Conservation (phyloP, 441 rosid species). For the Aleurites moluccanus region DNA sequence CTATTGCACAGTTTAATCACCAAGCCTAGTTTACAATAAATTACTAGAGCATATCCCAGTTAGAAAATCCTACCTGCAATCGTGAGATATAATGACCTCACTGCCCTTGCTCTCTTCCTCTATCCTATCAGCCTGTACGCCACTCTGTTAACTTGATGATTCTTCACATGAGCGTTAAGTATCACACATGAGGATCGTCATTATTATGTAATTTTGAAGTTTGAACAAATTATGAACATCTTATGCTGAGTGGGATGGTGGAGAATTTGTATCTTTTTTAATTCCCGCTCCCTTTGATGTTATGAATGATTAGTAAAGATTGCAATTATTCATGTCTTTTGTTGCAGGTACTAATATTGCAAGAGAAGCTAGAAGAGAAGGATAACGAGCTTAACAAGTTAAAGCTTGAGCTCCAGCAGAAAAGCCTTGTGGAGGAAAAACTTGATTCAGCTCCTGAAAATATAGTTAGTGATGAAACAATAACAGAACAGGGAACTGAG, state of each 20-base stretch:
- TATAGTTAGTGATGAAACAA: conserved; percentile 26
- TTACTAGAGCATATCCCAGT: no score
- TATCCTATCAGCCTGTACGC: no score
- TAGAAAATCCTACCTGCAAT: not conserved
- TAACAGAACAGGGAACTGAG: conserved; percentile 30
- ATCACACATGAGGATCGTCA: not conserved
- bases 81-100: not conserved
- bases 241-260: not conserved
- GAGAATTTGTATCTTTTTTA: not conserved
- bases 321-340: not conserved
- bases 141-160: not conserved
- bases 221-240: not conserved
- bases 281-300: not conserved
- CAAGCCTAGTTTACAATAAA: no score
- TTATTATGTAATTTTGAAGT: not conserved
- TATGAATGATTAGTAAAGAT: not conserved
- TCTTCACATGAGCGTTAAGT: no score
- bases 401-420: conserved; percentile 45
- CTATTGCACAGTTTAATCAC: no score
- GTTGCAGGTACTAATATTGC: conserved; percentile 65
- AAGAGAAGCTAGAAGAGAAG: conserved; percentile 71
- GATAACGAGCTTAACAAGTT: conserved; percentile 45
- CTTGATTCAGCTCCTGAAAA: conserved; percentile 25
- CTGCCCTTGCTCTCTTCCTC: not conserved
- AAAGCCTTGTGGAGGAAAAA: conserved; percentile 30